Evolutionary conservation across 768 basidiomycete genomes (phyloP).

Genomic region (Cystobasidium onofrii): DNA sequence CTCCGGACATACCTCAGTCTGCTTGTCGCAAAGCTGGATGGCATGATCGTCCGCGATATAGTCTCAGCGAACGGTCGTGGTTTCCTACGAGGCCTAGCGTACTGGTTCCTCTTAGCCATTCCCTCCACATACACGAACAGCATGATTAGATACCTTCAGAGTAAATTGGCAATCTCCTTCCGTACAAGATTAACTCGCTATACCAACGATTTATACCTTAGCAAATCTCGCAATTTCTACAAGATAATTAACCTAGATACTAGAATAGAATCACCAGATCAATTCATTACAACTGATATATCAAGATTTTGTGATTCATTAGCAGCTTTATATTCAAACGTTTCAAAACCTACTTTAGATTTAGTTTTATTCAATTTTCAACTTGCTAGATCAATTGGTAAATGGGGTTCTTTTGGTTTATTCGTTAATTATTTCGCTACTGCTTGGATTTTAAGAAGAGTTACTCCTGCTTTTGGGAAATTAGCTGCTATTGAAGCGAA

Average conservation of each 20-base stretch:
- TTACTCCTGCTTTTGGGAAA: slow-evolving; percentile 76
- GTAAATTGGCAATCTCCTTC: slow-evolving; percentile 70
- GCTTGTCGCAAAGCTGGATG: slow-evolving; percentile 78
- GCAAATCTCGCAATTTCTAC: slow-evolving; percentile 49
- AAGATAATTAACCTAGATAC: slow-evolving; percentile 41
- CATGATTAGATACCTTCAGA: slow-evolving; percentile 66
- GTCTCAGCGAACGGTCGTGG: slow-evolving; percentile 77
- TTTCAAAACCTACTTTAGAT: slow-evolving; percentile 86
- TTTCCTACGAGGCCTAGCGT: slow-evolving; percentile 67
- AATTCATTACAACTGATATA: slow-evolving; percentile 73
- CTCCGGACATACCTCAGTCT: slow-evolving; percentile 79
- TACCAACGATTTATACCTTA: slow-evolving; percentile 79
- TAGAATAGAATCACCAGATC: slow-evolving; percentile 38
- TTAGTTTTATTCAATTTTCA: slow-evolving; percentile 85
- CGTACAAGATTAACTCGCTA: slow-evolving; percentile 77
- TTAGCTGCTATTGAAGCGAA: slow-evolving; percentile 79
- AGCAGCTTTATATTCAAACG: slow-evolving; percentile 79
- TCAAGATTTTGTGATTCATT: slow-evolving; percentile 79
- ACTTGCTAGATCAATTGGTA: slow-evolving; percentile 73
- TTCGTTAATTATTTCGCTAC: slow-evolving; percentile 82
- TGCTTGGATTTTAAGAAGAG: slow-evolving; percentile 67
- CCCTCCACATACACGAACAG: slow-evolving; percentile 94
- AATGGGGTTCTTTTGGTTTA: slow-evolving; percentile 69
- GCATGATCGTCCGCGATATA: slow-evolving; percentile 76
- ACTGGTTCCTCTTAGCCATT: slow-evolving; percentile 85